Percentiles rank a stretch among this genome's conserved stretches.
These are phyloP conservation scores for Hansfordia pulvinata DNA, from an alignment of 2,329 filamentous ascomycete genomes.

Conservation along the genomic window DNA sequence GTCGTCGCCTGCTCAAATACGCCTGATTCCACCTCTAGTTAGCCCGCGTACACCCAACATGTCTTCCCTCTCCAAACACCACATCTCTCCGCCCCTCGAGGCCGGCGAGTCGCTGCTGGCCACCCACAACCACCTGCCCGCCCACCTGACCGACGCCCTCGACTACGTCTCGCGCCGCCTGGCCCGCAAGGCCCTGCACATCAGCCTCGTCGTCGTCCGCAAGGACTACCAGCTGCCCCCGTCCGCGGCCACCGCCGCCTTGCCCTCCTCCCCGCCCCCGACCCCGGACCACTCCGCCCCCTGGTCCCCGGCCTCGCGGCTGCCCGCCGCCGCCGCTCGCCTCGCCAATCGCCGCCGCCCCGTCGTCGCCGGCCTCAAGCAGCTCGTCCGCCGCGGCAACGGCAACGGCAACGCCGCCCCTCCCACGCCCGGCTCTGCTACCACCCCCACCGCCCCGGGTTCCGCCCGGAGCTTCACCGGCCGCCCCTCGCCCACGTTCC, in stretches of 20 bases:
- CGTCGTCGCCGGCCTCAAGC: constrained; percentile 20
- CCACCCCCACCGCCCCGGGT: constrained; percentile 8
- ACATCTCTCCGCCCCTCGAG: constrained; percentile 50
- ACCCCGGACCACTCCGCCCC: constrained; percentile 4
- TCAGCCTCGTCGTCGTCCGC: constrained; percentile 43
- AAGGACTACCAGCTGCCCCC: constrained; percentile 40
- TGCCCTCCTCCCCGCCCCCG: too few relatives aligned
- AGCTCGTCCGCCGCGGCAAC: constrained; percentile 24
- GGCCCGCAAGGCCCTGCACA: constrained; percentile 37
- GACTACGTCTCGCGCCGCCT: constrained; percentile 44
- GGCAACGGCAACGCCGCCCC: constrained; percentile 20
- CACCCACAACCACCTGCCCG: constrained; percentile 40
- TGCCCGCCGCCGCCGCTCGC: constrained; percentile 15
- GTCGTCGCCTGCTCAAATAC: too few relatives aligned
- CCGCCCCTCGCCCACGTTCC: constrained; percentile 19
- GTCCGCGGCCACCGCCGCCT: constrained; percentile 18
- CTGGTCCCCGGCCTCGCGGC: constrained; percentile 15
- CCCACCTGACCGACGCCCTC: constrained; percentile 37
- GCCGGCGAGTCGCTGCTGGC: constrained; percentile 47
- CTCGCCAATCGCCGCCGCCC: constrained; percentile 15
- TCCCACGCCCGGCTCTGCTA: constrained; percentile 7
- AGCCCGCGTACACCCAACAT: too few relatives aligned
- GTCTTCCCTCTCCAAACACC: too few relatives aligned
- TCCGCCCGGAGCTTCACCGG: constrained; percentile 8
- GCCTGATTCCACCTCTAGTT: too few relatives aligned